Percentiles rank a stretch among this genome's conserved stretches.
Evolutionary conservation across 2,329 filamentous ascomycete species (phyloP).

Genomic region (Piedraia hortae): DNA sequence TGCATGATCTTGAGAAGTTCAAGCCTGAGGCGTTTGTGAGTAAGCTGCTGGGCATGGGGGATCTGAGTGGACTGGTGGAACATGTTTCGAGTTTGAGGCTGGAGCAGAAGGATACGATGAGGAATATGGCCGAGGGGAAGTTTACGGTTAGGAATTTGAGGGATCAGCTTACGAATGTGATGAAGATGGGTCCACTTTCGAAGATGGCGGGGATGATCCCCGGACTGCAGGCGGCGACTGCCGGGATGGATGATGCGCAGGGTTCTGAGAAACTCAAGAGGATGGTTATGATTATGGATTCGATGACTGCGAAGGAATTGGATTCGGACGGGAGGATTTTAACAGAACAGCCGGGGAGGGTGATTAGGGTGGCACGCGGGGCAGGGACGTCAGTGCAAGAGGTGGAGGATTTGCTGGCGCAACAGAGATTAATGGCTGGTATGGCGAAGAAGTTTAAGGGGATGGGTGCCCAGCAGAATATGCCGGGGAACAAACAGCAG

Average conservation of each 20-base stretch:
- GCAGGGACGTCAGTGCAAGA: conserved; percentile 77
- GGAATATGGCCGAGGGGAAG: conserved; percentile 89
- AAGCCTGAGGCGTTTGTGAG: conserved; percentile 78
- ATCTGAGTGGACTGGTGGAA: conserved; percentile 82
- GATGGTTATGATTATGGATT: conserved; percentile 98
- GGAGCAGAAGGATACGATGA: conserved; percentile 96
- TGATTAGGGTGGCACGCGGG: conserved; percentile 73
- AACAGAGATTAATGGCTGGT: conserved; percentile 94
- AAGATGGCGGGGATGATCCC: conserved; percentile 99
- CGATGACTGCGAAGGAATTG: conserved; percentile 87
- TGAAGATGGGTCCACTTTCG: conserved; percentile 96
- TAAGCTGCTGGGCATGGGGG: conserved; percentile 88
- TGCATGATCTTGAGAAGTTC: conserved; percentile 82
- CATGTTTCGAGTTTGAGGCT: conserved; percentile 89
- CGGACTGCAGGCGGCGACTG: conserved; percentile 77
- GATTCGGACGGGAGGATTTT: conserved; percentile 90
- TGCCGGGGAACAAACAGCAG: conserved; percentile 92
- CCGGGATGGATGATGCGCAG: conserved; percentile 90
- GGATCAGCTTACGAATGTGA: conserved; percentile 89
- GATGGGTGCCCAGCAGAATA: conserved; percentile 92
- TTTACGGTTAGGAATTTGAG: conserved; percentile 86
- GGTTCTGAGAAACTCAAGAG: conserved; percentile 79
- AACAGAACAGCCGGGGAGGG: conserved; percentile 68
- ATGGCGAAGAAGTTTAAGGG: conserved; percentile 99
- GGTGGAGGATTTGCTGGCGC: conserved; percentile 88